Conservation (phyloP, 495 filamentous ascomycete species). For the Hapsidospora chrysogenum region DNA sequence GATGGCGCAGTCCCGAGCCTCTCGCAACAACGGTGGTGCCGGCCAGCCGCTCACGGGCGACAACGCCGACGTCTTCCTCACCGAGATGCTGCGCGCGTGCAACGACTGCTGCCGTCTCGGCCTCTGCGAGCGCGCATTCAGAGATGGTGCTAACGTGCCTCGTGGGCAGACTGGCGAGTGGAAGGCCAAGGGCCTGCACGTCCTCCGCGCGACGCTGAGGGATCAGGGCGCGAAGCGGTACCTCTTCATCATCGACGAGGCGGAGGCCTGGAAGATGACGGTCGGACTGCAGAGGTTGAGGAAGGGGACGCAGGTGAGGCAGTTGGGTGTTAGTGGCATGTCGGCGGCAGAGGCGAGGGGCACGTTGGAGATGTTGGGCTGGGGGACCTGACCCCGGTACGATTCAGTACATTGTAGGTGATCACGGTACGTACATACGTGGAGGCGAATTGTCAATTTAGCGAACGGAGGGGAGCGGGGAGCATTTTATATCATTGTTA, state of each 20-base stretch:
- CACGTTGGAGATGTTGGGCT: constrained; percentile 47
- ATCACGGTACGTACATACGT: too few relatives aligned
- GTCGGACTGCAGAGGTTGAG: constrained; percentile 61
- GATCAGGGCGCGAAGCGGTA: constrained; percentile 74
- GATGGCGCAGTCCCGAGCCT: constrained; percentile 13
- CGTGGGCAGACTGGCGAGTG: constrained; percentile 32
- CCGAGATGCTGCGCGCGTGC: constrained; percentile 40
- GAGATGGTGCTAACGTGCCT: constrained; percentile 5
- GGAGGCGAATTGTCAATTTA: too few relatives aligned
- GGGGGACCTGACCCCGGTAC: constrained; percentile 7
- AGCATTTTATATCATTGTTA: too few relatives aligned
- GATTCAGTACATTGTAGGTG: too few relatives aligned
- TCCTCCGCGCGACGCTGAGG: constrained; percentile 65
- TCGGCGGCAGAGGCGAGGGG: constrained; percentile 39
- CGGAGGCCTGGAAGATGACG: constrained; percentile 87
- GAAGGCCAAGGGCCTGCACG: constrained; percentile 41
- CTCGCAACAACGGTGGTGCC: constrained; percentile 26
- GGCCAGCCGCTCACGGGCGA: constrained; percentile 34
- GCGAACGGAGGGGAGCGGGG: too few relatives aligned
- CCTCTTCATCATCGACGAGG: constrained; percentile 65
- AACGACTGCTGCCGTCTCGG: constrained; percentile 40
- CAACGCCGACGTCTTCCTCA: constrained; percentile 45
- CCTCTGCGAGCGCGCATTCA: constrained; percentile 4
- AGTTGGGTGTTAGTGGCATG: constrained; percentile 47
- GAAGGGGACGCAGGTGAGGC: constrained; percentile 49